Evolutionary conservation across 2,329 filamentous ascomycete genomes (phyloP).

Genomic region (Aschersonia sp.): DNA sequence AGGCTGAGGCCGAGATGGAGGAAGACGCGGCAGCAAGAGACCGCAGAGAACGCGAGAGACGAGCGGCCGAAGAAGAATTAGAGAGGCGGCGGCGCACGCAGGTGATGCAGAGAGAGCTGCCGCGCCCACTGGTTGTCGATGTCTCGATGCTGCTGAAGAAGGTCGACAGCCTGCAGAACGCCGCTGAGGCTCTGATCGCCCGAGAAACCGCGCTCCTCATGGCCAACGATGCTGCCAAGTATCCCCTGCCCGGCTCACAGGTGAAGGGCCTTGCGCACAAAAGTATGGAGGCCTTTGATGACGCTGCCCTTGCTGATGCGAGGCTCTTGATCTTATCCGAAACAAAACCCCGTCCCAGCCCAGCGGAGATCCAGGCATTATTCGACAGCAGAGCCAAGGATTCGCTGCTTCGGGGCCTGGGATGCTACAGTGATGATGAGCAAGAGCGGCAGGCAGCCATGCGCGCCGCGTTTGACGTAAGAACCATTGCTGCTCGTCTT

Average conservation of each 20-base stretch:
- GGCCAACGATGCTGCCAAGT: constrained; percentile 65
- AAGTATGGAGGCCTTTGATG: constrained; percentile 47
- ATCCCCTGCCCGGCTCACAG: constrained; percentile 52
- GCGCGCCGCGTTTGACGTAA: constrained; percentile 59
- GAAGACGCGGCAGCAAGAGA: constrained; percentile 60
- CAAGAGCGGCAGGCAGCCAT: constrained; percentile 51
- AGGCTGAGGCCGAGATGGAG: constrained; percentile 32
- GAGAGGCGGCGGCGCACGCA: constrained; percentile 78
- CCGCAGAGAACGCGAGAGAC: constrained; percentile 57
- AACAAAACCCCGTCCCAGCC: constrained; percentile 32
- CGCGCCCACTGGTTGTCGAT: constrained; percentile 62
- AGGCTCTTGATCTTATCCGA: constrained; percentile 64
- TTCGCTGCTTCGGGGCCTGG: constrained; percentile 60
- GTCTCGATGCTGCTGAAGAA: constrained; percentile 50
- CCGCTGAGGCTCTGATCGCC: constrained; percentile 55
- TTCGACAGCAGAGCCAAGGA: constrained; percentile 39
- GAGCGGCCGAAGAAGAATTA: constrained; percentile 56
- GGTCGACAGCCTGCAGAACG: constrained; percentile 45
- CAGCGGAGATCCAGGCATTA: constrained; percentile 34
- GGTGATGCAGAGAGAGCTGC: constrained; percentile 75
- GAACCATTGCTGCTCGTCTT: constrained; percentile 11
- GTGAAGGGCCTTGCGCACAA: constrained; percentile 39
- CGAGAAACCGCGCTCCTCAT: constrained; percentile 67
- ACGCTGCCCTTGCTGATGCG: constrained; percentile 59
- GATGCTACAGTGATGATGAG: constrained; percentile 64